A percentile compares a stretch with the other conserved stretches of the same genome.
These are phyloP conservation scores for Fusarium penzigii DNA, from an alignment of 2,329 filamentous ascomycete species.

Conservation along the genomic window DNA sequence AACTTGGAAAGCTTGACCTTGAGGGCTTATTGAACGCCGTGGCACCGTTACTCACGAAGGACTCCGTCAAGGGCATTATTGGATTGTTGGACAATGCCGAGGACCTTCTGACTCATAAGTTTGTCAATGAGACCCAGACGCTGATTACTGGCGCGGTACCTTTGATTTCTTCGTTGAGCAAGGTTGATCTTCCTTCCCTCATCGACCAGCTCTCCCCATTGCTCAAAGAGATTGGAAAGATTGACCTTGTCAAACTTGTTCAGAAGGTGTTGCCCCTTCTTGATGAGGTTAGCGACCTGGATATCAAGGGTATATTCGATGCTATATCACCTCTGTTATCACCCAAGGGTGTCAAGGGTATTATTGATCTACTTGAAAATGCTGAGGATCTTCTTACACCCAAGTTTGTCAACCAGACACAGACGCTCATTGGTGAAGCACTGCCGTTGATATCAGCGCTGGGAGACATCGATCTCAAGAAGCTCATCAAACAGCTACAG, in stretches of 20 bases:
- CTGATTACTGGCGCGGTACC: conserved; percentile 32
- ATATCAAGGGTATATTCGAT: conserved; percentile 35
- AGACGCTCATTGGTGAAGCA: conserved; percentile 36
- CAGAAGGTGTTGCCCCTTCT: conserved; percentile 33
- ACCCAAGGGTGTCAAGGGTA: conserved; percentile 33
- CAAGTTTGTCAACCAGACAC: conserved; percentile 34
- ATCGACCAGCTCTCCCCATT: conserved; percentile 32
- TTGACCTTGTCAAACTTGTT: conserved; percentile 32
- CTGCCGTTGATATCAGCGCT: conserved; percentile 40
- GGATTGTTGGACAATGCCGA: conserved; percentile 33
- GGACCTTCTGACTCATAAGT: conserved; percentile 28
- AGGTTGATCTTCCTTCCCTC: conserved; percentile 27
- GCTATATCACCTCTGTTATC: conserved; percentile 37
- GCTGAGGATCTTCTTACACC: conserved; percentile 36
- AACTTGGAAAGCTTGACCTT: conserved; percentile 33
- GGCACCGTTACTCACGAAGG: conserved; percentile 28
- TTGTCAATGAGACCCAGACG: conserved; percentile 30
- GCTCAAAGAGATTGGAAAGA: conserved; percentile 32
- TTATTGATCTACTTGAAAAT: conserved; percentile 37
- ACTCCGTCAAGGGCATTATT: conserved; percentile 34
- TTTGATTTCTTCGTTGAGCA: conserved; percentile 20
- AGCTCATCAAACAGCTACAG: conserved; percentile 32
- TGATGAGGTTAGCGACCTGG: conserved; percentile 31
- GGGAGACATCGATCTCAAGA: conserved; percentile 36
- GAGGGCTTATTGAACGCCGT: conserved; percentile 30